Evolutionary conservation across 495 filamentous ascomycete genomes (phyloP).

Genomic region (Letharia columbiana): DNA sequence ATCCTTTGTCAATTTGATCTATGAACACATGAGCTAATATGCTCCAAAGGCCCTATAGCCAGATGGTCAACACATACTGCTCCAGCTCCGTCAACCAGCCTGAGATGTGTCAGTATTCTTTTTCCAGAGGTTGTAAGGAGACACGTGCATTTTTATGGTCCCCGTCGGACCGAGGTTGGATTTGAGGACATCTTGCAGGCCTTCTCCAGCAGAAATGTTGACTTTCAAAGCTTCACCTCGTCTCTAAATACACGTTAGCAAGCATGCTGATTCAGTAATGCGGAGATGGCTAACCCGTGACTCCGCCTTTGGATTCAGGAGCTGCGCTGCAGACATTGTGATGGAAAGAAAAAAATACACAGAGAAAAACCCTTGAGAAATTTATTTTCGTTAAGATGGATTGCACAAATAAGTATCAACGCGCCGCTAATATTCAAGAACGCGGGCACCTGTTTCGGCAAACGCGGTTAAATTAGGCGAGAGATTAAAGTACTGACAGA

Average conservation of each 20-base stretch:
- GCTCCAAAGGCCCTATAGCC: background rate
- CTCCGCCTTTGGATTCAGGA: conserved; percentile 97
- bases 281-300: conserved; percentile 60
- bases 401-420: background rate
- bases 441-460: background rate
- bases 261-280: conserved; percentile 28
- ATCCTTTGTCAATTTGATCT: conserved; percentile 99
- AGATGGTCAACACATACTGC: conserved; percentile 49
- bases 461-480: conserved; percentile 1
- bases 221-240: conserved; percentile 90
- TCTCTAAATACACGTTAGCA: conserved; percentile 54
- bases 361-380: no score
- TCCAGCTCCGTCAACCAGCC: conserved; percentile 92
- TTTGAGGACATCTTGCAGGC: conserved; percentile 89
- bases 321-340: conserved; percentile 82
- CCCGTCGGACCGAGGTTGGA: conserved; percentile 91
- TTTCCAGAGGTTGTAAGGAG: conserved; percentile 2
- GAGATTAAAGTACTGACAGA: background rate
- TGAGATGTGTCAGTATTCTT: conserved; percentile 35
- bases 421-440: background rate
- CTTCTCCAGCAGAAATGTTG: conserved; percentile 95
- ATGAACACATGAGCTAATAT: conserved; percentile 22
- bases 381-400: background rate
- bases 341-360: conserved; percentile 6
- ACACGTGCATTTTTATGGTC: conserved; percentile 85